Conservation (phyloP, 352 stramenopile genomes). For the Pythium diclinum region DNA sequence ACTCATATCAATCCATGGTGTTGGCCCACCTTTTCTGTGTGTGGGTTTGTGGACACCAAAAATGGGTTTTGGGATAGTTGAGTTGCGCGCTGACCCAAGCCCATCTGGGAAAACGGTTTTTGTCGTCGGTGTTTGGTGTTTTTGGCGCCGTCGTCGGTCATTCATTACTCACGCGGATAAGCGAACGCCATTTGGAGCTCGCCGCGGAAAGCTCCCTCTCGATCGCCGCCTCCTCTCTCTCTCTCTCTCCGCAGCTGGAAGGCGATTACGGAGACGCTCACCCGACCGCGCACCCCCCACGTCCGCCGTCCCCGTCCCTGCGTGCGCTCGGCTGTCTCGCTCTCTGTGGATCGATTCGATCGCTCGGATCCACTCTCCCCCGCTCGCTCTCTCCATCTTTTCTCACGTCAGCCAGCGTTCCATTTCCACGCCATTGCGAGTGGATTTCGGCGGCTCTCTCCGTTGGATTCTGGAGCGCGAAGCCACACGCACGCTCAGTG, state of each 20-base stretch:
- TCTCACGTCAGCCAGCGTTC: neutral
- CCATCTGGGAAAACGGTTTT: conserved; percentile 22
- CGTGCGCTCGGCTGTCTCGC: neutral
- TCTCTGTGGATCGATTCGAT: neutral
- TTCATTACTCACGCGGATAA: conserved; percentile 23
- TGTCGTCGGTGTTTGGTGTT: conserved; percentile 18
- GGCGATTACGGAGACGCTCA: neutral
- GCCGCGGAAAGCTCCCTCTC: neutral
- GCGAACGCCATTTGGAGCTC: conserved; percentile 6
- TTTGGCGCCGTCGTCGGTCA: conserved; percentile 16
- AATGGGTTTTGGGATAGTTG: neutral
- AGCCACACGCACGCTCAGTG: no score
- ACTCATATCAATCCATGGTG: no score
- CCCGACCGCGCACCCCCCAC: neutral
- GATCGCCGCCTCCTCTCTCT: neutral
- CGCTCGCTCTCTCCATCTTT: neutral
- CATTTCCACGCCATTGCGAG: neutral
- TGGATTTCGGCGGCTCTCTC: neutral
- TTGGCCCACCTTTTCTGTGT: no score
- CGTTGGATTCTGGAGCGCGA: no score
- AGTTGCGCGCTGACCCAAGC: neutral
- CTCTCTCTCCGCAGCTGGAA: neutral
- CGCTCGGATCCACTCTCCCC: neutral
- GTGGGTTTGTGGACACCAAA: no score
- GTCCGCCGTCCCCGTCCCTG: neutral